Percentiles rank a stretch among this genome's conserved stretches.
Conservation (phyloP, 1,284 basidiomycete genomes). For the Boletus holoroseus region DNA sequence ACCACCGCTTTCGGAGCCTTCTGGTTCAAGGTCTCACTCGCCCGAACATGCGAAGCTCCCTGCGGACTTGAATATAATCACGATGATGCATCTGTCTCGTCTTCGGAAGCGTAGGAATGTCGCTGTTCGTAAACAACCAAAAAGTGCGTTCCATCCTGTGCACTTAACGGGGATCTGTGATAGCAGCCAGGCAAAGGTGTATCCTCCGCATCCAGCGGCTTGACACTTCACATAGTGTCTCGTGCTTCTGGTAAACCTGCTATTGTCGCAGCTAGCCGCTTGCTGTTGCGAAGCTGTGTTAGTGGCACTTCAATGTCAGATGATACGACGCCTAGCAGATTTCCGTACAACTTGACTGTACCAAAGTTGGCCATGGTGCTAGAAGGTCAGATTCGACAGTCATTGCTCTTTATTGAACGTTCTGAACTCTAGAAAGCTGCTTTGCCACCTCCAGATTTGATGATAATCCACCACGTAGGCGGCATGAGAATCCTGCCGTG, state of each 20-base stretch:
- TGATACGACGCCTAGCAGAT: slow-evolving; percentile 5
- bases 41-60: slow-evolving; percentile 36
- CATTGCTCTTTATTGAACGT: neutral
- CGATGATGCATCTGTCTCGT: slow-evolving; percentile 28
- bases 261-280: slow-evolving; percentile 42
- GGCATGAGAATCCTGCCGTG: slow-evolving; percentile 32
- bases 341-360: slow-evolving; percentile 38
- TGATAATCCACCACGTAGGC: slow-evolving; percentile 60
- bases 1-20: slow-evolving; percentile 64
- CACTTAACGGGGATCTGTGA: slow-evolving; percentile 10
- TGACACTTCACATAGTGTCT: slow-evolving; percentile 45
- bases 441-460: slow-evolving; percentile 64
- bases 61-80: slow-evolving; percentile 36
- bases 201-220: slow-evolving; percentile 15
- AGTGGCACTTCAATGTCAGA: slow-evolving; percentile 1
- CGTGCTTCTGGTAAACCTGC: slow-evolving; percentile 47
- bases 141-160: slow-evolving; percentile 18
- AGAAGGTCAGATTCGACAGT: slow-evolving; percentile 46
- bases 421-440: slow-evolving; percentile 36
- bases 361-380: slow-evolving; percentile 46
- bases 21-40: slow-evolving; percentile 55
- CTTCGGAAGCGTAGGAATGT: slow-evolving; percentile 25
- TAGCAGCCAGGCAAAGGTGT: slow-evolving; percentile 5
- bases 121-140: slow-evolving; percentile 23
- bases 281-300: slow-evolving; percentile 27